Evolutionary conservation across 495 filamentous ascomycete genomes (phyloP).

Genomic region (Geoglossum glabrum): DNA sequence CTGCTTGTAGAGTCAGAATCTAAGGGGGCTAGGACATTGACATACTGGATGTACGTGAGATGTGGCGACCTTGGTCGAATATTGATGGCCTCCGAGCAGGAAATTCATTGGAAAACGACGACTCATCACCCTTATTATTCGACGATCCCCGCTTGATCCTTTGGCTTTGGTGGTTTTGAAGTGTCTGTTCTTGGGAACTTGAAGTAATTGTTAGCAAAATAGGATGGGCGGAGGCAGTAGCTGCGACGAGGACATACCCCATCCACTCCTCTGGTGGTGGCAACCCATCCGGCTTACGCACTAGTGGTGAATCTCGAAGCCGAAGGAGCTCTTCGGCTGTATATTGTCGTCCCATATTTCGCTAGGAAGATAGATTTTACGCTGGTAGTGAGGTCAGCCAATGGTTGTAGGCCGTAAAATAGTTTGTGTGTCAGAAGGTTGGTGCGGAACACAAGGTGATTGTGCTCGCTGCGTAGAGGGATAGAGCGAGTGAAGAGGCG

Average conservation of each 20-base stretch:
- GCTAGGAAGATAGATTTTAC: not conserved
- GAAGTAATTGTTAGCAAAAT: not conserved
- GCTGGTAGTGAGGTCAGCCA: not conserved
- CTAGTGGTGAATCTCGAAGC: slow-evolving; percentile 68
- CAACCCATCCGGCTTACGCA: slow-evolving; percentile 56
- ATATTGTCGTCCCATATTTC: slow-evolving; percentile 45
- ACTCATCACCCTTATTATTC: slow-evolving; percentile 3
- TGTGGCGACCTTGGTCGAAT: slow-evolving; percentile 36
- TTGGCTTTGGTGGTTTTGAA: slow-evolving; percentile 3
- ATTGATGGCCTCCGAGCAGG: slow-evolving; percentile 34
- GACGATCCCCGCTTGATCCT: slow-evolving; percentile 10
- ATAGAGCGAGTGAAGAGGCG: not conserved
- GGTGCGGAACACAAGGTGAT: not conserved
- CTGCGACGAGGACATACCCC: slow-evolving; percentile 45
- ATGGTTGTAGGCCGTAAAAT: not conserved
- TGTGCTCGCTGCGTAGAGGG: not conserved
- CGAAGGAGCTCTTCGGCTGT: slow-evolving; percentile 54
- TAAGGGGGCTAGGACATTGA: slow-evolving; percentile 14
- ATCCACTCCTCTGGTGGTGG: slow-evolving; percentile 96
- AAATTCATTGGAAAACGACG: not conserved
- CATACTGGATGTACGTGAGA: slow-evolving; percentile 41
- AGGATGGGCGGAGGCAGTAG: not conserved
- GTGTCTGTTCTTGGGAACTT: slow-evolving; percentile 8
- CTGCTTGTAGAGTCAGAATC: not conserved
- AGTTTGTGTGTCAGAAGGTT: not conserved